Evolutionary conservation across 371 early-diverging fungal species (phyloP).

Genomic region (Dinochytrium kinnereticum): DNA sequence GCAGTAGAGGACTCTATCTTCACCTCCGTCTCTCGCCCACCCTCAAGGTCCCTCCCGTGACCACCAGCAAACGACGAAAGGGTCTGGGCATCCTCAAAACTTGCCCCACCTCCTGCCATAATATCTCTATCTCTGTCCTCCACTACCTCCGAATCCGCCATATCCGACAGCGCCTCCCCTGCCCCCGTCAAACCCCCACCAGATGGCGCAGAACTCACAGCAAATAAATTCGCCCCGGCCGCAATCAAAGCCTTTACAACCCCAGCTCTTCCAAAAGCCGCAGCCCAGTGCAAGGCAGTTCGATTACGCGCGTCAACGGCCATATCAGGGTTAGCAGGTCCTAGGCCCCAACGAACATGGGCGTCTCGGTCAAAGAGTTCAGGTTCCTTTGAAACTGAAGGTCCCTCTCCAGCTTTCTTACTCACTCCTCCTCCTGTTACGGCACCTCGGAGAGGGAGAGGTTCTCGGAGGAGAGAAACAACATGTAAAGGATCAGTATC

Average conservation of each 20-base stretch:
- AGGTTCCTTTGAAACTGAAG: no score
- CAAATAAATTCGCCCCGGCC: constrained; percentile 73
- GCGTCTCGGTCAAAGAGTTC: no score
- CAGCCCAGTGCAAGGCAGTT: constrained; percentile 94
- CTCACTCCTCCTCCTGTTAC: neutral
- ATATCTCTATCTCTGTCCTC: no score
- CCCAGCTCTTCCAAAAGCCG: constrained; percentile 78
- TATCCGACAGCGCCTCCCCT: neutral
- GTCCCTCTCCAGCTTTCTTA: no score
- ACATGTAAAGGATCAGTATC: constrained; percentile 23
- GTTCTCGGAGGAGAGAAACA: constrained; percentile 26
- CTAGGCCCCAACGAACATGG: neutral
- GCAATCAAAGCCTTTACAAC: constrained; percentile 72
- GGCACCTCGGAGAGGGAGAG: neutral
- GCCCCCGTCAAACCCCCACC: neutral
- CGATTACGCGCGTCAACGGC: constrained; percentile 76
- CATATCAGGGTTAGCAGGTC: constrained; percentile 65
- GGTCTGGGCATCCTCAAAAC: no score
- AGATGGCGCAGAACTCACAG: constrained; percentile 55
- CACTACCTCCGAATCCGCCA: neutral
- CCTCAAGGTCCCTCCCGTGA: no score
- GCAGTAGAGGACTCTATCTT: no score
- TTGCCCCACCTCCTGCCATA: no score
- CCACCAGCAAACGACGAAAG: no score
- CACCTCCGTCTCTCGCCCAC: no score